Percentiles rank a stretch among this genome's conserved stretches.
These are phyloP conservation scores for Coemansia sp. DNA, from an alignment of 192 early-diverging fungal species.

Conservation along the genomic window DNA sequence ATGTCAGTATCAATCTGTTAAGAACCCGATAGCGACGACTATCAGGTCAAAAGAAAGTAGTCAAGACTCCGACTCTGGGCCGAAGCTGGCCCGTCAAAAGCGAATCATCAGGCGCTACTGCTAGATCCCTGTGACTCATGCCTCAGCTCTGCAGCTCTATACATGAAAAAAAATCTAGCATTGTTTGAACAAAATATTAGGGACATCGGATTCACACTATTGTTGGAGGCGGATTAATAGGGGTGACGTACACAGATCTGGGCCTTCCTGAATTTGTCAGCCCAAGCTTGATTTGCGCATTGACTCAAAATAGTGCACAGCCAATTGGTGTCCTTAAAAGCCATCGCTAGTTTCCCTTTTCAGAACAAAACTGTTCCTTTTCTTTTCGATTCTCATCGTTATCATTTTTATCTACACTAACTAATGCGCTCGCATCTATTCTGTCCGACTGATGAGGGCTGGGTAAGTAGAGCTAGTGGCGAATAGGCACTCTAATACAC, in stretches of 20 bases:
- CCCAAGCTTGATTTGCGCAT: not conserved
- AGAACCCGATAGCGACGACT: too few relatives aligned
- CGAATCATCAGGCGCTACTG: not conserved
- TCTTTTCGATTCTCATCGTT: not conserved
- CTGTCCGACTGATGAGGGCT: constrained; percentile 20
- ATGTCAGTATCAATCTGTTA: too few relatives aligned
- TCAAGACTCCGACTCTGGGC: too few relatives aligned
- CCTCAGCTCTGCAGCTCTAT: not conserved
- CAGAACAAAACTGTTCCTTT: not conserved
- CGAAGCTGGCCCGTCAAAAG: too few relatives aligned
- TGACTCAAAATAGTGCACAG: not conserved
- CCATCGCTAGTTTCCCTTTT: not conserved
- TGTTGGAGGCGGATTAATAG: not conserved
- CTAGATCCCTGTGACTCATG: not conserved
- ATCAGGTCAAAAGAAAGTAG: too few relatives aligned
- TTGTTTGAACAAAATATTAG: not conserved
- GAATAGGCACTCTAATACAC: too few relatives aligned
- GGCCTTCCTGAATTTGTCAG: not conserved
- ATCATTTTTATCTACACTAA: not conserved
- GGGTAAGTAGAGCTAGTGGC: constrained; percentile 14
- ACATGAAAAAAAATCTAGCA: not conserved
- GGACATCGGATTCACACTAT: not conserved
- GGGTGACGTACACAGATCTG: not conserved
- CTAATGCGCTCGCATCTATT: not conserved
- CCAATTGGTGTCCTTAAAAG: not conserved